phyloP scores from a whole-genome alignment of 257 asterid species.

The Solanum sitiens region DNA sequence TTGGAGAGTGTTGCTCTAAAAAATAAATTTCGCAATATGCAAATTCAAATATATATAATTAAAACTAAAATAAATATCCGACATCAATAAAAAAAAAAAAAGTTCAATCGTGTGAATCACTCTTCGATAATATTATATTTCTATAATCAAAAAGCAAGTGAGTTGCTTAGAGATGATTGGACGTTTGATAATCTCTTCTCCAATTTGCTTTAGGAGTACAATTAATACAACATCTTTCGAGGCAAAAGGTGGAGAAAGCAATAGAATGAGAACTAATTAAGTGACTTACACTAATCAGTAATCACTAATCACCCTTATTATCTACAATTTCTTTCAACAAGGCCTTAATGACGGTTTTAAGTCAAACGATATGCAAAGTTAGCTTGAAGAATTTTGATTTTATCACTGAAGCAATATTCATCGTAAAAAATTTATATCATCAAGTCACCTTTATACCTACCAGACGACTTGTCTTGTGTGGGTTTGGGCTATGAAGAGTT shows the following conservation, averaged over 20 bases:
- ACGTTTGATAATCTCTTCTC: background rate
- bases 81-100: background rate
- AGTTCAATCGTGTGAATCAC: background rate
- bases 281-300: background rate
- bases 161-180: background rate
- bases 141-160: background rate
- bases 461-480: background rate
- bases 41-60: background rate
- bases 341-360: background rate
- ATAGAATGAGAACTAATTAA: background rate
- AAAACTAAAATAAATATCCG: background rate
- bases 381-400: background rate
- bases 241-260: background rate
- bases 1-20: background rate
- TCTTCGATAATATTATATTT: background rate
- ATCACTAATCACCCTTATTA: background rate
- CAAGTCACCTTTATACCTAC: background rate
- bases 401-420: background rate
- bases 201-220: background rate
- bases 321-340: background rate
- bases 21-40: accelerated
- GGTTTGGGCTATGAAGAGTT: background rate
- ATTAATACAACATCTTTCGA: too few species aligned
- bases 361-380: background rate
- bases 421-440: background rate